Evolutionary conservation across 208 protist species (phyloP), one percentile per base, ranked within the genome.

Genomic region (Crithidia brevicula): DNA sequence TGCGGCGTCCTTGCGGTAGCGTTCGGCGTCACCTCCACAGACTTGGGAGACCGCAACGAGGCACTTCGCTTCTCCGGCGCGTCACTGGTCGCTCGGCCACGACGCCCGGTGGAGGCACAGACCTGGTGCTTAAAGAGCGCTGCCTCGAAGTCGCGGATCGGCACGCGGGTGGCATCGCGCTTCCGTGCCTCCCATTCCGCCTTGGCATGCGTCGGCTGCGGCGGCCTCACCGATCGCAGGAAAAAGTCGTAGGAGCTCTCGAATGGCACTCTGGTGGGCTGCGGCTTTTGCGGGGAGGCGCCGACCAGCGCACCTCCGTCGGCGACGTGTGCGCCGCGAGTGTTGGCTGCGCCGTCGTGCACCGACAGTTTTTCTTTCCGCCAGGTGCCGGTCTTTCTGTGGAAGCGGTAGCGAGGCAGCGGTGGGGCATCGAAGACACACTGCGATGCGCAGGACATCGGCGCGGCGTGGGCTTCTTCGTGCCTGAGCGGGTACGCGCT

Each of bases 221-320:
- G 67, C 10, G 73, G 73, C 34, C 74, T 70, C 11, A 69, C 67
- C 9, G 72, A 43, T 11, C 79, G 64, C 33, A 94, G 62, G 42
- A 89, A 87, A 51, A 81, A 86, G 49, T 94, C 89, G 33, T 82
- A 83, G 28, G 86, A 87, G 66, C 83, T 91, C 42, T 91, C 83
- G 27, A 81, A 81, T 8, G 74, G 54, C 1, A 10, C 15, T 22
- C 49, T 16, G 4, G 28, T 36, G 11, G 57, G 22, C 49, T 16
- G 47, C 15, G n/a, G 36, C 0, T n/a, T 13, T 7, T 20, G 7
- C 9, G 68, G 6, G 0, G 56, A 64, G 16, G 30, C 8, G 15
- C 15, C 58, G 0, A 47, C 42, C 34, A 20, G 51, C 1, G 31
- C 3, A 1, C 30, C 25, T 16, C 28, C 30, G 8, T 2, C 45